Percentiles rank a stretch among this genome's conserved stretches.
These are phyloP conservation scores for Ceratobasidium sp. DNA, from an alignment of 1,284 basidiomycete species.

Conservation along the genomic window DNA sequence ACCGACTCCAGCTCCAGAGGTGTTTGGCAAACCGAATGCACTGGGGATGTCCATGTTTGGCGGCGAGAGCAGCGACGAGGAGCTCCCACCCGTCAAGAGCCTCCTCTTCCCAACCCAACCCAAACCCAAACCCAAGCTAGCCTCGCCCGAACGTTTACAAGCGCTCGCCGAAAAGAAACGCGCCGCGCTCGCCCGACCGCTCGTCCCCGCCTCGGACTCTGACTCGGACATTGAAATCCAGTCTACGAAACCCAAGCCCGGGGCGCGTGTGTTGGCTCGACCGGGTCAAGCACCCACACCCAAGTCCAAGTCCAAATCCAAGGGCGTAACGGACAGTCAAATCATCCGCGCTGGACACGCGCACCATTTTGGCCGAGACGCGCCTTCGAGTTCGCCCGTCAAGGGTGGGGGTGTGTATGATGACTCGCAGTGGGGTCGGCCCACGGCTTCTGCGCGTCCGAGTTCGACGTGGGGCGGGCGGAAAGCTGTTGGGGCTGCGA, in stretches of 20 bases:
- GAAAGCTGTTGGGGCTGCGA: background rate
- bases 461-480: background rate
- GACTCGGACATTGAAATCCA: conserved; percentile 12
- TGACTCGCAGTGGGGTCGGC: conserved; percentile 19
- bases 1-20: too few relatives aligned
- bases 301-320: background rate
- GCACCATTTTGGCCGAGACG: conserved; percentile 16
- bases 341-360: conserved; percentile 16
- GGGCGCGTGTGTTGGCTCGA: conserved; percentile 4
- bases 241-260: background rate
- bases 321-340: conserved; percentile 12
- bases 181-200: background rate
- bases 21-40: background rate
- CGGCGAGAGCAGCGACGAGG: background rate
- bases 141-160: background rate
- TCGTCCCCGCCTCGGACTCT: conserved; percentile 5
- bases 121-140: background rate
- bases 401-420: conserved; percentile 16
- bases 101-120: background rate
- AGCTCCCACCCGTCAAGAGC: conserved; percentile 1
- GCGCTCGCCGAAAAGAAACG: conserved; percentile 17
- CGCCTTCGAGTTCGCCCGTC: background rate
- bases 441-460: background rate
- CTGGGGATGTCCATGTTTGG: conserved; percentile 17
- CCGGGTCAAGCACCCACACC: background rate